These are phyloP conservation scores for Pseudognaphalium luteoalbum DNA, from an alignment of 129 eudicot genomes.

Conservation along the genomic window DNA sequence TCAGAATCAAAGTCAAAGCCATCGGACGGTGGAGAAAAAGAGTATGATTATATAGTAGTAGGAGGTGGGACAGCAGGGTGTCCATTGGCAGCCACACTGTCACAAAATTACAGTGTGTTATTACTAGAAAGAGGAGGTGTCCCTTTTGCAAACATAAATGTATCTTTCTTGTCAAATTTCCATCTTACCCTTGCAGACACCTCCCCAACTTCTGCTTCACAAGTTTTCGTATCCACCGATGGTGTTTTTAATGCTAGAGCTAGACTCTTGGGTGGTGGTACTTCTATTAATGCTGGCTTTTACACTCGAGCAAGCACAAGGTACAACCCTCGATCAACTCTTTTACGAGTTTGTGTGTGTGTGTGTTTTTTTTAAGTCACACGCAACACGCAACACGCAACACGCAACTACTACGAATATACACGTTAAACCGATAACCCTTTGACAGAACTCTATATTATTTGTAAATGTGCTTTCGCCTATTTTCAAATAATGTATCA, in stretches of 20 bases:
- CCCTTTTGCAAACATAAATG: conserved; percentile 78
- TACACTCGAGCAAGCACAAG: conserved; percentile 92
- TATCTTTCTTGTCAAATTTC: conserved; percentile 70
- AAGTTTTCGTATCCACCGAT: conserved; percentile 74
- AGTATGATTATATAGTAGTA: conserved; percentile 72
- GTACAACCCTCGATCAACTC: conserved; percentile 41
- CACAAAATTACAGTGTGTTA: conserved; percentile 68
- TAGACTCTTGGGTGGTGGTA: conserved; percentile 87
- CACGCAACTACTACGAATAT: background rate
- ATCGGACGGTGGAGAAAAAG: conserved; percentile 31
- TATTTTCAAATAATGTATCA: no score
- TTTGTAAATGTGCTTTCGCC: no score
- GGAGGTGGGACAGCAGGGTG: conserved; percentile 99
- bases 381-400: no score
- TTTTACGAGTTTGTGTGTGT: no score
- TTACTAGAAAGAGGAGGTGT: conserved; percentile 94
- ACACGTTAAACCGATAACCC: background rate
- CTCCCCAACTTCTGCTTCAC: conserved; percentile 75
- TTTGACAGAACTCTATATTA: no score
- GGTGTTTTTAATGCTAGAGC: conserved; percentile 92
- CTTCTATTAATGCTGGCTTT: conserved; percentile 92
- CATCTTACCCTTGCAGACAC: conserved; percentile 78
- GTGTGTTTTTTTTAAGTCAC: background rate
- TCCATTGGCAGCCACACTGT: conserved; percentile 91
- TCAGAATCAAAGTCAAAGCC: conserved; percentile 35